Conservation (phyloP, 352 stramenopile species). For the Phytopythium aichiense region DNA sequence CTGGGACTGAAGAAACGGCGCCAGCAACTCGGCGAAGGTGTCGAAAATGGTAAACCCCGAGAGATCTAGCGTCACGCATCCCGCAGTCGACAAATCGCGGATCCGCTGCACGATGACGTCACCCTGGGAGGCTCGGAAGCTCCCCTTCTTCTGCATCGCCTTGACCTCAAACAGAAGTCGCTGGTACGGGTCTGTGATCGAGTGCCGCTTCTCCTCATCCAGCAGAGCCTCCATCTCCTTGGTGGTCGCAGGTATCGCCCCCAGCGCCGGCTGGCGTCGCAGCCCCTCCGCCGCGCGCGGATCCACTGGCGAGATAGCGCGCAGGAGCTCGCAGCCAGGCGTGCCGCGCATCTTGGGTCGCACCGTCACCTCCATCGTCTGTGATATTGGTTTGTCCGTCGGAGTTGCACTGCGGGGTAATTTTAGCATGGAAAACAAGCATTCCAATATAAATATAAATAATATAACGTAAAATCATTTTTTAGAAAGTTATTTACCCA, state of each 20-base stretch:
- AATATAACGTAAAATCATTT: no score
- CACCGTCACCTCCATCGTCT: constrained; percentile 17
- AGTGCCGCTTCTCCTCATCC: constrained; percentile 56
- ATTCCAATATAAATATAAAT: no score
- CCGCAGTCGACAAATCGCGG: constrained; percentile 29
- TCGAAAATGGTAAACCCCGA: constrained; percentile 52
- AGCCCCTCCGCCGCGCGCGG: constrained; percentile 55
- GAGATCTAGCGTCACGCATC: constrained; percentile 42
- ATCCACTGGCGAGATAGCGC: constrained; percentile 43
- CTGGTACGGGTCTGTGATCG: constrained; percentile 63
- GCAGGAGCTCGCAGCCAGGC: constrained; percentile 41
- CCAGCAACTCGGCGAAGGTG: constrained; percentile 51
- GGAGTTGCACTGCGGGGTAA: no score
- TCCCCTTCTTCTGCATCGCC: constrained; percentile 50
- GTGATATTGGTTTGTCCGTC: no score
- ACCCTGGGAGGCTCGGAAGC: constrained; percentile 60
- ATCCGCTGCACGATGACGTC: constrained; percentile 53
- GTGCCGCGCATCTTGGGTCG: constrained; percentile 41
- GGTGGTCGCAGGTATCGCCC: constrained; percentile 1
- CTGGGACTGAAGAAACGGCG: constrained; percentile 48
- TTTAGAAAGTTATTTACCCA: no score
- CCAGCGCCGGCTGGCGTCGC: constrained; percentile 18
- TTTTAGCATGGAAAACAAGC: no score
- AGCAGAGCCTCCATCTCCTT: constrained; percentile 45
- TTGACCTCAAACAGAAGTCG: constrained; percentile 63